Conservation (phyloP, 2,329 filamentous ascomycete genomes). For the Whalleya microplaca region DNA sequence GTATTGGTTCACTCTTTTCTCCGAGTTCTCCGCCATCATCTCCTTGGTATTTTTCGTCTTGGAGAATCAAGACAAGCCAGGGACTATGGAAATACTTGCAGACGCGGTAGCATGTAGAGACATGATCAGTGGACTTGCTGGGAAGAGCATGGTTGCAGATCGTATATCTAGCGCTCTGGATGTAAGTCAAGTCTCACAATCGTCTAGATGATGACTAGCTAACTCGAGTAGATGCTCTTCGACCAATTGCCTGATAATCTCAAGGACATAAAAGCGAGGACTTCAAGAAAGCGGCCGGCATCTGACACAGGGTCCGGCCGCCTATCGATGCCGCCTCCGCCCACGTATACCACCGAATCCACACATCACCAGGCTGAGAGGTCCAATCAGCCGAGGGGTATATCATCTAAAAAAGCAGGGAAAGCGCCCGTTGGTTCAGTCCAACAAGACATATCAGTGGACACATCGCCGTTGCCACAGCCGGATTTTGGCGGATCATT, state of each 20-base stretch:
- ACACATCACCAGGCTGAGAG: slow-evolving; percentile 16
- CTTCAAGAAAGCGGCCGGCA: slow-evolving; percentile 61
- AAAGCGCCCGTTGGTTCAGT: slow-evolving; percentile 26
- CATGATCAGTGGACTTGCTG: slow-evolving; percentile 77
- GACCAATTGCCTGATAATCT: slow-evolving; percentile 78
- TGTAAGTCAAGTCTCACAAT: slow-evolving; percentile 53
- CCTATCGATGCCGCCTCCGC: slow-evolving; percentile 33
- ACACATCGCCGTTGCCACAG: slow-evolving; percentile 23
- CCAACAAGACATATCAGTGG: slow-evolving; percentile 20
- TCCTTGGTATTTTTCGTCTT: slow-evolving; percentile 79
- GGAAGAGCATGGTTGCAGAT: slow-evolving; percentile 87
- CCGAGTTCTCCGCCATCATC: slow-evolving; percentile 79
- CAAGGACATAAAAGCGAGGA: slow-evolving; percentile 51
- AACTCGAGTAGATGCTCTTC: slow-evolving; percentile 68
- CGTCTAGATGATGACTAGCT: slow-evolving; percentile 21
- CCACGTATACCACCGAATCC: slow-evolving; percentile 33
- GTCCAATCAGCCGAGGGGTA: slow-evolving; percentile 19
- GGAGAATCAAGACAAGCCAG: slow-evolving; percentile 76
- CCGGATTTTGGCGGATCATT: slow-evolving; percentile 28
- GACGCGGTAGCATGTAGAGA: slow-evolving; percentile 86
- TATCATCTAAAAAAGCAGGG: slow-evolving; percentile 27
- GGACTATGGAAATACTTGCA: slow-evolving; percentile 77
- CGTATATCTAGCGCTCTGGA: slow-evolving; percentile 78
- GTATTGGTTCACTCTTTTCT: slow-evolving; percentile 87
- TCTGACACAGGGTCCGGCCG: slow-evolving; percentile 46